Base-by-base conservation (phyloP, 352 stramenopile genomes). In the Phytophthora melonis region DNA sequence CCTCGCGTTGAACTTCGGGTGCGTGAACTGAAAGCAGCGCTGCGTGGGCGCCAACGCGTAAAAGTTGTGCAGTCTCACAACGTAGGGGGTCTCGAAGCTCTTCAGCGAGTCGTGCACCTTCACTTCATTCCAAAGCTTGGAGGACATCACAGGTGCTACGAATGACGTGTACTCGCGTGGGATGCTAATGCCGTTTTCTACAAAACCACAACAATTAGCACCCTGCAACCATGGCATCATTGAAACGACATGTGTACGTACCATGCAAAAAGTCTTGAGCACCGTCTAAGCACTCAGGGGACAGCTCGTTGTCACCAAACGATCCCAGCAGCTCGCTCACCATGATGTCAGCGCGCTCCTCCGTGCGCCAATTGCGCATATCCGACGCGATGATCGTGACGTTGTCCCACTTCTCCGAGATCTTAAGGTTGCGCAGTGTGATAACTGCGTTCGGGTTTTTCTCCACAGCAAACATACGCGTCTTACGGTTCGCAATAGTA, bases 261-360 rank as follows among this genome's bases (percentile, higher is more conserved):
- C 93, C 90, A 66, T 98, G 95, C 7, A 99, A 79, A 60, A 98
- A 98, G 25, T 76, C 69, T 72, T 99, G 92, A 0, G 98, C 92
- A 8, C 95, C 96, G 72, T 99, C 95, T 5, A 99, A 78, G 77
- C 98, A 99, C 81, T 99, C 98, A 1, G 98, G 98, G 13, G 93
- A 99, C n/a, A 99, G 87, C 75, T 99, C 98, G 77, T 99, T 99
- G 88, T 99, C 97, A 19, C 97, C 96, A 79, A 99, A 99, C 1
- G 93, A 98, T 8, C 97, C 97, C 23, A 99, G 78, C 34, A 99
- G 78, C 81, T 99, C 97, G 66, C 90, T 98, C 25, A 99, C 95
- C 71, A 99, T 91, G 67, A 99, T 97, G 77, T 99, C 97, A 45
- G 92, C 96, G 41, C 86, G 70, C 60, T 97, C 87, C 3, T 78